phyloP scores from a whole-genome alignment of 169 alveolate species.

The Eimeria brunetti region DNA sequence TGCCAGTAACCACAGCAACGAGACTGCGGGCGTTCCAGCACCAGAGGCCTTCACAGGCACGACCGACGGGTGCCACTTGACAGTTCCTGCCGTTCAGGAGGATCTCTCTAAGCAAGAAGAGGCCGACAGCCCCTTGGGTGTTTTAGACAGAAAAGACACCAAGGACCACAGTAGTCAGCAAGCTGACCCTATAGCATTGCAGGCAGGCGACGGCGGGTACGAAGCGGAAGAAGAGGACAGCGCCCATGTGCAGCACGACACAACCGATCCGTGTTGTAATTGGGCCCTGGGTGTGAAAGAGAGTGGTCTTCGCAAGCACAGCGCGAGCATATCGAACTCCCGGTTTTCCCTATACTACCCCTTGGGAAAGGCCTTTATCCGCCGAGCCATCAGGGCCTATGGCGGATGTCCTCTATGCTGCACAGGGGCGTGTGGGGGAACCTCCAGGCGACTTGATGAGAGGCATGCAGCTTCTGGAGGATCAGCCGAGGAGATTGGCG shows the following conservation, averaged over 20 bases:
- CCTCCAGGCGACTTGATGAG: slow-evolving; percentile 12
- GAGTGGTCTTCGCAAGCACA: slow-evolving; percentile 5
- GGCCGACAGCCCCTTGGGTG: background rate
- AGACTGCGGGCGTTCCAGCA: background rate
- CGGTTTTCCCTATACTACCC: slow-evolving; percentile 60
- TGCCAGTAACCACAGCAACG: background rate
- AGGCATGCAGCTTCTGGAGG: slow-evolving; percentile 6
- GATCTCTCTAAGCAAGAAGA: background rate
- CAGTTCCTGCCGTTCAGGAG: background rate
- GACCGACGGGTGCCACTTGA: background rate
- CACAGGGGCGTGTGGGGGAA: slow-evolving; percentile 40
- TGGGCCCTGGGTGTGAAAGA: slow-evolving; percentile 3
- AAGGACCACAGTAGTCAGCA: background rate
- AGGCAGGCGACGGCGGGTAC: background rate
- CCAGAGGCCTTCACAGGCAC: background rate
- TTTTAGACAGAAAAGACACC: background rate
- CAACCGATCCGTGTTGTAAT: slow-evolving; percentile 35
- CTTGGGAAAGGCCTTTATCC: slow-evolving; percentile 48
- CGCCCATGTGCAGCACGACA: slow-evolving; percentile 33
- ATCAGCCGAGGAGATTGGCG: background rate
- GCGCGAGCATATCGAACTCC: slow-evolving; percentile 37
- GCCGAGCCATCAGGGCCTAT: slow-evolving; percentile 23
- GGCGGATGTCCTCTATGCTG: slow-evolving; percentile 64
- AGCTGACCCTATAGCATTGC: background rate
- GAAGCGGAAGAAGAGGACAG: slow-evolving; percentile 7